These are phyloP conservation scores for Yarrowia deformans DNA, from an alignment of 805 yeast species.

Conservation along the genomic window DNA sequence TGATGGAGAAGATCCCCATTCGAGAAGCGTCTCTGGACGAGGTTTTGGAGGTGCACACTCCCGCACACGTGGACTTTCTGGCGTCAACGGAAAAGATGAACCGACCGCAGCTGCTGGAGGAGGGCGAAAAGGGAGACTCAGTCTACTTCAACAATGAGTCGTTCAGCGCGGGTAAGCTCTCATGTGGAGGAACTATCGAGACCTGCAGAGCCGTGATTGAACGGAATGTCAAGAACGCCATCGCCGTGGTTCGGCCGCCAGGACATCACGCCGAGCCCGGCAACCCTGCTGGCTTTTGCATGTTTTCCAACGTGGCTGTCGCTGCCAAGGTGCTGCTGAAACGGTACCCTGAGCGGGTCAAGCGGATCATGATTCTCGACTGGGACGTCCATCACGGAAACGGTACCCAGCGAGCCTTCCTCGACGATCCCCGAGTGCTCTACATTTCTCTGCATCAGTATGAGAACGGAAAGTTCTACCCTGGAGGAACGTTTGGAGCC, in stretches of 20 bases:
- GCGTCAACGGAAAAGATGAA: slow-evolving; percentile 79
- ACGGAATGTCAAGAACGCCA: slow-evolving; percentile 85
- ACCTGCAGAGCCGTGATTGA: slow-evolving; percentile 96
- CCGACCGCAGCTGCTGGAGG: slow-evolving; percentile 75
- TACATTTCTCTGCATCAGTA: slow-evolving; percentile 92
- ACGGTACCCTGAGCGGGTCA: slow-evolving; percentile 85
- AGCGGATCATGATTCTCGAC: slow-evolving; percentile 82
- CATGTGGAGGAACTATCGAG: slow-evolving; percentile 97
- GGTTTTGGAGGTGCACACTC: slow-evolving; percentile 83
- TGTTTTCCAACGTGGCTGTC: slow-evolving; percentile 95
- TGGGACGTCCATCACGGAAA: slow-evolving; percentile 99
- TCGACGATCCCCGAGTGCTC: slow-evolving; percentile 85
- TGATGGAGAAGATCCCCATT: slow-evolving; percentile 88
- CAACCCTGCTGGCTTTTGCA: slow-evolving; percentile 95
- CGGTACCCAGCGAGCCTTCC: slow-evolving; percentile 94
- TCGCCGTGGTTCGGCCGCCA: slow-evolving; percentile 97
- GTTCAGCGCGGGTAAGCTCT: slow-evolving; percentile 80
- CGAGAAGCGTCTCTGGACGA: slow-evolving; percentile 90
- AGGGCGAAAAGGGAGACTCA: slow-evolving; percentile 92
- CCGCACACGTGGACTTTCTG: slow-evolving; percentile 77
- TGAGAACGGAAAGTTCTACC: slow-evolving; percentile 90
- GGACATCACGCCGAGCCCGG: slow-evolving; percentile 99
- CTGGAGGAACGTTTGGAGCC: slow-evolving; percentile 88
- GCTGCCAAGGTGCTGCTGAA: slow-evolving; percentile 88
- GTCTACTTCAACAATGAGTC: slow-evolving; percentile 95